Evolutionary conservation across 805 yeast species (phyloP), one percentile per base, ranked within the genome.

Genomic region (Pichia eremophila): DNA sequence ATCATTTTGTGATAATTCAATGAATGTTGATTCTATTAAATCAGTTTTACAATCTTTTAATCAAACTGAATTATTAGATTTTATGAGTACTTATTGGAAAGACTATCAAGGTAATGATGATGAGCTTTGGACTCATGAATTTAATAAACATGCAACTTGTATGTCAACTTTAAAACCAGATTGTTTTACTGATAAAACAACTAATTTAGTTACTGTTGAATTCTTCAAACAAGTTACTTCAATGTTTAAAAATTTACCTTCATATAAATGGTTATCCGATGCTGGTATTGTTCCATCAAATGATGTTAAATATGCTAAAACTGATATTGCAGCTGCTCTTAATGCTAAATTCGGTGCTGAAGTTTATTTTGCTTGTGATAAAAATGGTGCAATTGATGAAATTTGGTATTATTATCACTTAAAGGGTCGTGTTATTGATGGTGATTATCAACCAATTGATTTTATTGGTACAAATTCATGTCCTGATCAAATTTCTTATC

Each of bases 131-230:
- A 72, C 76, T 35, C 96, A 89, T 65, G 96, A 89, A 65, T 89
- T 77, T 73, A 89, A 90, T 69, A 90, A 90, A 63, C 97, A 89
- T 62, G 96, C 90, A 22, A 88, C 96, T 12, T 89, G 96, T 67
- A 81, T 88, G 74, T 77, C 81, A 43, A 87, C 96, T 1, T 68
- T 90, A 47, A 85, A 93, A 5, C 54, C 63, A 7, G 90, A 96
- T 64, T 88, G 88, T 64, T 67, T 53, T 25, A 5, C 45, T 2
- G 46, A 50, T 27, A 62, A 61, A 50, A 55, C 57, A 27, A 45
- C 60, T n/a, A 55, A 63, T 50, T 66, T 63, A 46, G 70, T 70
- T 43, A 88, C 85, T 28, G 80, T 77, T 48, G 95, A 87, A 61
- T 87, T 79, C 65, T 85, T 71, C 65, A 72, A 74, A 45, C 72